Conservation (phyloP, 148 eudicot species). For the Cornus controversa region DNA sequence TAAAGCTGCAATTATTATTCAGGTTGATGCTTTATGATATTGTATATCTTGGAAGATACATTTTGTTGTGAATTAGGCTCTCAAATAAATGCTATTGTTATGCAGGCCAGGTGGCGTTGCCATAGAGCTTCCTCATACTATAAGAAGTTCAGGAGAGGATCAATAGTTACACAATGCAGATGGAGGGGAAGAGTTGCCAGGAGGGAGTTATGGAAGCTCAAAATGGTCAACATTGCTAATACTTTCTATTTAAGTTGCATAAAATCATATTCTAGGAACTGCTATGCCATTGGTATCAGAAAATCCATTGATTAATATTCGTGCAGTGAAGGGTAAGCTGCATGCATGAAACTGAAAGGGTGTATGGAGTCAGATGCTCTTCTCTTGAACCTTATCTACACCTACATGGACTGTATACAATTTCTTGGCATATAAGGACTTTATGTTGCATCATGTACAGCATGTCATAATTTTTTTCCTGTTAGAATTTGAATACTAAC, state of each 20-base stretch:
- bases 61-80: slow-evolving; percentile 18
- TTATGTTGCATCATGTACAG: not conserved
- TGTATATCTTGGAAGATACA: slow-evolving; percentile 9
- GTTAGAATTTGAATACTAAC: slow-evolving; percentile 10
- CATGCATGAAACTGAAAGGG: not conserved
- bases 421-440: not conserved
- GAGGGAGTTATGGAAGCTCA: slow-evolving; percentile 76
- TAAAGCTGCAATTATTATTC: slow-evolving; percentile 70
- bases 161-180: slow-evolving; percentile 75
- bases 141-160: slow-evolving; percentile 65
- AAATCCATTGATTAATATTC: not conserved
- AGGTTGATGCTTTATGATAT: slow-evolving; percentile 47
- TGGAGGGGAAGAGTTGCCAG: slow-evolving; percentile 85
- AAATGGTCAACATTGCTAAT: slow-evolving; percentile 58
- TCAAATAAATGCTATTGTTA: slow-evolving; percentile 11
- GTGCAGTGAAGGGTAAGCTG: not conserved
- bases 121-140: slow-evolving; percentile 68
- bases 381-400: not conserved
- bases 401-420: not conserved
- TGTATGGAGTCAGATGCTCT: slow-evolving; percentile 2
- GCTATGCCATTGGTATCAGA: not conserved
- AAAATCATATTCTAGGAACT: not conserved
- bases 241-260: slow-evolving; percentile 11
- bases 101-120: slow-evolving; percentile 77
- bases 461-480: not conserved